Percentiles rank a stretch among this genome's conserved stretches.
Conservation (phyloP, 2,329 filamentous ascomycete genomes). For the Thelonectria blattea region DNA sequence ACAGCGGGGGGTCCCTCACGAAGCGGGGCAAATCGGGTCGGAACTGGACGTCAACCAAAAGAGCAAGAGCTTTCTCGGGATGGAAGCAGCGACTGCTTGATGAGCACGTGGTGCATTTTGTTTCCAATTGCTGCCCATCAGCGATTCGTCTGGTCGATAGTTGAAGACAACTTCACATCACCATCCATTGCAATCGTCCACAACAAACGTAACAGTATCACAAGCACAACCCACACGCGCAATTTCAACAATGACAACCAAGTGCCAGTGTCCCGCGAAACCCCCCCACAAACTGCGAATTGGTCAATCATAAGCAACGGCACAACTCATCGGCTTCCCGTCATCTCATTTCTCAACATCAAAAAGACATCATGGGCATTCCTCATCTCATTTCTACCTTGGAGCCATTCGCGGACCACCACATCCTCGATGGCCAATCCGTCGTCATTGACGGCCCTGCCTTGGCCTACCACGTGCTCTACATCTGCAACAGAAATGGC, state of each 20-base stretch:
- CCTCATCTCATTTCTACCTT: constrained; percentile 60
- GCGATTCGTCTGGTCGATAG: background rate
- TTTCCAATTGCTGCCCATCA: background rate
- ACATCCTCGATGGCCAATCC: constrained; percentile 48
- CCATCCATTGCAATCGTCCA: background rate
- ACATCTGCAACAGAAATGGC: constrained; percentile 57
- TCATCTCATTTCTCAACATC: background rate
- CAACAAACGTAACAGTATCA: background rate
- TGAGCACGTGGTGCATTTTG: background rate
- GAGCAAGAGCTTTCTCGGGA: background rate
- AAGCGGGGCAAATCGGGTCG: constrained; percentile 36
- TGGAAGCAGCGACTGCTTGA: background rate
- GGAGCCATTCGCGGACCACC: constrained; percentile 55
- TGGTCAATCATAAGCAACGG: background rate
- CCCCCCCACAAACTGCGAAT: constrained; percentile 13
- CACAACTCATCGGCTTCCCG: background rate
- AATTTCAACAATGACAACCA: background rate
- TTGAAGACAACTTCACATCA: background rate
- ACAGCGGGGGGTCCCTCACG: constrained; percentile 26
- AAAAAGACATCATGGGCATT: constrained; percentile 59
- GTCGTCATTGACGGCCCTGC: constrained; percentile 78
- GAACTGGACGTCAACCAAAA: constrained; percentile 12
- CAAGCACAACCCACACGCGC: background rate
- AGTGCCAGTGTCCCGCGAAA: background rate
- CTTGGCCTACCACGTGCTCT: constrained; percentile 75